Conservation (phyloP, 768 basidiomycete species). For the Clitopilus hobsonii region DNA sequence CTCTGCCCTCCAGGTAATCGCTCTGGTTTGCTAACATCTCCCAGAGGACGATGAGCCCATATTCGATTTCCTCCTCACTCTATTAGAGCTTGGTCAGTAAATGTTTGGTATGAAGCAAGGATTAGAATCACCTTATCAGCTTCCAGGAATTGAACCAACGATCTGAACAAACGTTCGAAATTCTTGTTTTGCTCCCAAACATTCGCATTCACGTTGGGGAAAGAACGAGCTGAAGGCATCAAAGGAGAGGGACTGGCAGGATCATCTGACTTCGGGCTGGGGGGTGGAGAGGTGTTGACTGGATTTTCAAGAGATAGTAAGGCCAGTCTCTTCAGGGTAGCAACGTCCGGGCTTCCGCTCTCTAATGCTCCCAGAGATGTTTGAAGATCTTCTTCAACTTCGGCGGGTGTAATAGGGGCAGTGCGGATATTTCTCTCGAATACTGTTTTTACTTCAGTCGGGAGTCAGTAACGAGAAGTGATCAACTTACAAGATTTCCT, state of each 20-base stretch:
- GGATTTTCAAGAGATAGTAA: constrained; percentile 60
- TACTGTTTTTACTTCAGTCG: background rate
- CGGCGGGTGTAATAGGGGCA: constrained; percentile 31
- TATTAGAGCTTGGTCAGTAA: constrained; percentile 22
- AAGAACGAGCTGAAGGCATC: constrained; percentile 29
- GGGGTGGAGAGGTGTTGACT: constrained; percentile 50
- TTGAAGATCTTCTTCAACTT: constrained; percentile 47
- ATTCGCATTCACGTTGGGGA: constrained; percentile 43
- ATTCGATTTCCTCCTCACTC: constrained; percentile 64
- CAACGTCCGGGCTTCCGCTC: constrained; percentile 43
- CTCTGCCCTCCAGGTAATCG: constrained; percentile 70
- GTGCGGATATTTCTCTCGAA: constrained; percentile 27
- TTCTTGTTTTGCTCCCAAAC: constrained; percentile 71
- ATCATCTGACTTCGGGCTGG: constrained; percentile 45
- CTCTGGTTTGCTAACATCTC: constrained; percentile 78
- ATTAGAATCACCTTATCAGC: constrained; percentile 50
- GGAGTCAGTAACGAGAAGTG: background rate
- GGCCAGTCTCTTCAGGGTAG: constrained; percentile 61
- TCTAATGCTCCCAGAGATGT: constrained; percentile 51
- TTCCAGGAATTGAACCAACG: constrained; percentile 59
- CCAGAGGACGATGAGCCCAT: constrained; percentile 79
- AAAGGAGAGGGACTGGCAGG: constrained; percentile 59
- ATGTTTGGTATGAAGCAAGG: background rate
- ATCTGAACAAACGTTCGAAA: constrained; percentile 68
- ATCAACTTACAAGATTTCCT: constrained; percentile 58